Base-by-base conservation (phyloP, 176 grass and related monocot species). In the Raddia guianensis region DNA sequence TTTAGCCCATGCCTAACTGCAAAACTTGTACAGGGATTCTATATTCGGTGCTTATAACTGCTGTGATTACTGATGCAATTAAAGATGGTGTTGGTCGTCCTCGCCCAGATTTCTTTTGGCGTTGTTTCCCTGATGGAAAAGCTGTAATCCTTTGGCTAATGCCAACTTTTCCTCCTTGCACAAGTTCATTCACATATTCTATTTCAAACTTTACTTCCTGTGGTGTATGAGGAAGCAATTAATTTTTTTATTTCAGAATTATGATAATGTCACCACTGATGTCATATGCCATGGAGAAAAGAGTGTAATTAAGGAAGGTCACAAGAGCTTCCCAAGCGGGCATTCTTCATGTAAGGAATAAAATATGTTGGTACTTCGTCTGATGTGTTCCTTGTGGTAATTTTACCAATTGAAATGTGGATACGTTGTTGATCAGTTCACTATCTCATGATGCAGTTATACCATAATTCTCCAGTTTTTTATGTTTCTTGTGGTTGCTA, bases 61-160 rank as follows among this genome's bases (percentile, higher is more conserved):
- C 55, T 55, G 85, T 93, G 32, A 87, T 93, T 66, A 93, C 91
- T 8, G 91, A 93, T 90, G 91, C 87, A 63, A 93, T 93, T 51
- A 93, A 93, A 68, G 91, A 90, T 85, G 91, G 70, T 77, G 91
- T 90, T 63, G 91, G 91, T 5, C 80, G 91, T 40, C 91, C 91
- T 81, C 87, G 91, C 3, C 91, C 91, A 53, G 91, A 93, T 72
- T 93, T 93, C 91, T 93, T 90, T 70, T 93, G 91, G 91, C 91
- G 91, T 7, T 93, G 91, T 82, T 93, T 93, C 66, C 91, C 91
- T 52, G 87, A 93, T 65, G 91, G 91, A 66, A 87, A 74, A 82
- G 80, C 82, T 72, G 91, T 93, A 73, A 37, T 16, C 21, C 49
- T 72, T 66, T 55, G 27, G 9, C 12, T 44, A 47, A 37, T 70